Base-by-base conservation (phyloP, 768 basidiomycete genomes). In the Kwoniella sp. region DNA sequence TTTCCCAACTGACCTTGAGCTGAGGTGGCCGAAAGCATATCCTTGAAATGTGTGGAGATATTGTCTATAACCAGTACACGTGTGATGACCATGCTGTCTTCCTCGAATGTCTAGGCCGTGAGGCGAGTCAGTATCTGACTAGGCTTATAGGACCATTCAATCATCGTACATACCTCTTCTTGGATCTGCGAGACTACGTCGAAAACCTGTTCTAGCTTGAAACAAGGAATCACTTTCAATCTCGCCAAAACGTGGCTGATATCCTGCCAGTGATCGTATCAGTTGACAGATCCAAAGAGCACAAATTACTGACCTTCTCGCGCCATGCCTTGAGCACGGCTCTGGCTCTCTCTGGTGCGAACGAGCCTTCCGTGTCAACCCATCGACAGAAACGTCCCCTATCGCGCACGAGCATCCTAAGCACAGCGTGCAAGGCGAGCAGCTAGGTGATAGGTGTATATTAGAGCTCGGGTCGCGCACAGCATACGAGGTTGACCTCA, bases 11-110 rank as follows among this genome's bases (percentile, higher is more conserved):
- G 5, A 65, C 71, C 71, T 54, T 69, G 69, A 20, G 67, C 50
- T 6, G 58, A 56, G 29, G 57, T 64, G 14, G 46, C 56, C 17
- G 54, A 53, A 33, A 73, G 33, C n/a, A 55, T n/a, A 53, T 71
- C 68, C 46, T 67, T 65, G 29, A 73, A 60, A 29, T 71, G 50
- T 2, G 49, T 60, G 3, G 55, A 59, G 3, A 71, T 50, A 1
- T 62, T 43, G 39, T 73, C 71, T 11, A 73, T 34, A 11, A 73
- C 69, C n/a, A 73, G 39, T 9, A 73, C n/a, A n/a, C n/a, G n/a
- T n/a, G n/a, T n/a, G n/a, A n/a, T n/a, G n/a, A n/a, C n/a, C n/a
- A n/a, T n/a, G n/a, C n/a, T n/a, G n/a, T n/a, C n/a, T n/a, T n/a
- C n/a, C n/a, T n/a, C n/a, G n/a, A n/a, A n/a, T n/a, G n/a, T n/a